Evolutionary conservation across 352 stramenopile species (phyloP), one percentile per base, ranked within the genome.

Genomic region (Pythium aquatile): DNA sequence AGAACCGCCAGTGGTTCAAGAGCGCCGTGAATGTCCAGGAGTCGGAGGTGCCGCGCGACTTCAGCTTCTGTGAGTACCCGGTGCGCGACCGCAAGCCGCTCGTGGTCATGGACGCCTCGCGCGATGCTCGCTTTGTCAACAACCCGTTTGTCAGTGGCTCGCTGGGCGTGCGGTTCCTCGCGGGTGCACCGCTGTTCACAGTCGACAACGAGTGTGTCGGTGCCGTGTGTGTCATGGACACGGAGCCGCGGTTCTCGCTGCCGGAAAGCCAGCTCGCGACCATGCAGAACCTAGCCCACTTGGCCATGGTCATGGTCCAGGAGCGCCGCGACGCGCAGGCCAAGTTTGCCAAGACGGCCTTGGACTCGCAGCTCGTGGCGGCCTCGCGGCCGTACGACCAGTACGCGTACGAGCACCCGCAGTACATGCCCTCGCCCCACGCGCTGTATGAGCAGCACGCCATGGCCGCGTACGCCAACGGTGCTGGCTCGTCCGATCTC

Each of bases 1-100:
- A 97, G 60, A 94, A 97, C 55, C 84, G 94, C 20, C 93, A 98
- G 76, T 98, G 94, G 93, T 98, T 98, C 73, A 96, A 97, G 75
- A 96, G 85, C 58, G 77, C 87, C 24, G 77, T 92, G 30, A 88
- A 91, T 56, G 81, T 94, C 26, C 67, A 80, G 37, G 83, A 94
- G 65, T 80, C 79, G 0, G 81, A 94, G 35, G 83, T 94, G 67
- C 83, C 83, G 28, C 83, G 85, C n/a, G 83, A 91, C 62, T 92
- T 94, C 48, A 91, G 79, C 58, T 94, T 94, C 63, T 94, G 85
- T 58, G 83, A 91, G 56, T 90, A 91, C 60, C 81, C 85, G 0
- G 85, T 94, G 46, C 78, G 80, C 17, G 81, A 91, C 30, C 77
- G 87, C 58, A 70, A 73, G 62, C 83, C 85, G 20, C 74, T 97